A percentile compares a stretch with the other conserved stretches of the same genome.
Conservation (phyloP, 202 grass and related monocot species). For the Zoysia matrella region DNA sequence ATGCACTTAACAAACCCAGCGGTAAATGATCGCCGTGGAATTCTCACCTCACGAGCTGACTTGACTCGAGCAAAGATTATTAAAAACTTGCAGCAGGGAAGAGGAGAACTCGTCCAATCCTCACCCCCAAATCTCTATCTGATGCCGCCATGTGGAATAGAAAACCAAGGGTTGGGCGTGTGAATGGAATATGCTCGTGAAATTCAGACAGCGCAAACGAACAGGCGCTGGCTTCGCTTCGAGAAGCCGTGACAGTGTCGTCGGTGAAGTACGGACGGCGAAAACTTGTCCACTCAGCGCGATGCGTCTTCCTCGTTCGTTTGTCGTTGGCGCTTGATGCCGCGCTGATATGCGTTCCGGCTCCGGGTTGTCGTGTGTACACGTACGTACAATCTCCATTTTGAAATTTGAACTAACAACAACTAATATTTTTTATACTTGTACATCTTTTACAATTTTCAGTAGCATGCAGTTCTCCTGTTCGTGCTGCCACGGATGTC, state of each 20-base stretch:
- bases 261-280: too few relatives aligned
- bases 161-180: not conserved
- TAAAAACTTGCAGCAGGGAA: not conserved
- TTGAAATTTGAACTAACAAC: too few relatives aligned
- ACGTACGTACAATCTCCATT: too few relatives aligned
- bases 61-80: not conserved
- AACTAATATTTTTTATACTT: too few relatives aligned
- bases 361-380: not conserved
- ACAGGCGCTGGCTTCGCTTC: not conserved
- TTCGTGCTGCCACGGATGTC: too few relatives aligned
- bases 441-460: too few relatives aligned
- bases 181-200: not conserved
- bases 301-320: too few relatives aligned
- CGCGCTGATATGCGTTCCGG: not conserved
- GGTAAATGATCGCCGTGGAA: not conserved
- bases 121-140: not conserved
- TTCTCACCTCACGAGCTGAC: not conserved
- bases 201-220: not conserved
- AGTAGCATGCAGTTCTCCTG: too few relatives aligned
- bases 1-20: too few relatives aligned
- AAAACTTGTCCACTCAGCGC: too few relatives aligned
- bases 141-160: not conserved
- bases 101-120: not conserved
- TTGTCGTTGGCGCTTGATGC: not conserved
- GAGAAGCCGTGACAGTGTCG: not conserved